Evolutionary conservation across 176 grass and related monocot genomes (phyloP), one percentile per base, ranked within the genome.

Genomic region (Alloteropsis semialata): DNA sequence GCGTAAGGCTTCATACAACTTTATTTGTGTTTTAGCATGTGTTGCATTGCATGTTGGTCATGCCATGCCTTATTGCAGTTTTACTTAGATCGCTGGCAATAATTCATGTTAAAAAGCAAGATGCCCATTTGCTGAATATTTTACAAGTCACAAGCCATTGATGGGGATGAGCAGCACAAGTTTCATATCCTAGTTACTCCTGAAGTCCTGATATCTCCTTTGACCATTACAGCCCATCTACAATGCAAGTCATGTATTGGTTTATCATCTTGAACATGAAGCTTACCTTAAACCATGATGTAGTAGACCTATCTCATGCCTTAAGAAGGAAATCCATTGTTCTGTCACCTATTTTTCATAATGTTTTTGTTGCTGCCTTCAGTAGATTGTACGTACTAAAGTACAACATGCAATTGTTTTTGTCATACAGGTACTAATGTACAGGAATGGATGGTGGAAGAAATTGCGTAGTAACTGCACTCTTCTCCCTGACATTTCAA

Each of bases 71-170:
- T 72, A 6, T 45, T 76, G 30, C 6, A 3, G 36, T 17, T 11
- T 22, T 64, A 80, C 61, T 51, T 59, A 50, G 15, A 30, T 63
- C 3, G 17, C 44, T 44, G 5, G 63, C 25, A 28, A 15, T 77
- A 61, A 17, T 53, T 80, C 12, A 34, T 71, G 46, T 16, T 45
- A 83, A 24, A 64, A 73, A 74, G 65, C 36, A 84, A 79, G 33
- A 79, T 79, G 37, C 30, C 64, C 22, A 66, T 66, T 28, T 57
- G 15, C 49, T 84, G 15, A 49, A 82, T 74, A 24, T 61, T 14
- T 69, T 24, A 58, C 19, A 14, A 50, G n/a, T 75, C 41, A 29
- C 25, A 48, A 17, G 14, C 48, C 19, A 62, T 68, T 80, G 25
- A 24, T 43, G 30, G 49, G 39, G 59, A 5, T 59, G 34, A 80